phyloP scores from a whole-genome alignment of 164 flowering plant genomes.

The Paratinospora sagittata region DNA sequence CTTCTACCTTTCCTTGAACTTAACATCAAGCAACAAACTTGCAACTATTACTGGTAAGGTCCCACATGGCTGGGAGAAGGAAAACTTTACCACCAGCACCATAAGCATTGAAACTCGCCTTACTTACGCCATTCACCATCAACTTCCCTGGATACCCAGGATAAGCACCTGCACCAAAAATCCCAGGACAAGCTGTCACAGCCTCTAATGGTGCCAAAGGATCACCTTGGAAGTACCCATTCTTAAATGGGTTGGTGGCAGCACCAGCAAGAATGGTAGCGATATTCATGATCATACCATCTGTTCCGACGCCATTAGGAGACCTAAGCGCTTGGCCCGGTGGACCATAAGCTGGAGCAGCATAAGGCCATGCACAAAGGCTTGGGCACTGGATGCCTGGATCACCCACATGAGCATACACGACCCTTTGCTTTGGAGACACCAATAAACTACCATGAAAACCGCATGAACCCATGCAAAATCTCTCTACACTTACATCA shows the following conservation, averaged over 20 bases:
- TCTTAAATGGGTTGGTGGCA: conserved; percentile 34
- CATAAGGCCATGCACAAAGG: conserved; percentile 38
- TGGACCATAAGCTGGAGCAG: conserved; percentile 28
- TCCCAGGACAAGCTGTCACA: conserved; percentile 34
- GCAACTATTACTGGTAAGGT: conserved; percentile 22
- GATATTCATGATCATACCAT: conserved; percentile 36
- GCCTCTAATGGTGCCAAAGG: conserved; percentile 34
- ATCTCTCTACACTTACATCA: conserved; percentile 27
- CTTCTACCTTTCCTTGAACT: background rate
- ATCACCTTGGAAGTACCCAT: conserved; percentile 34
- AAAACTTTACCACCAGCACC: conserved; percentile 24
- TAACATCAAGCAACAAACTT: conserved; percentile 13
- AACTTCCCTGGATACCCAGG: conserved; percentile 38
- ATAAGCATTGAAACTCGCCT: conserved; percentile 30
- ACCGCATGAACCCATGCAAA: conserved; percentile 33
- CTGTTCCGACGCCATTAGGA: conserved; percentile 31
- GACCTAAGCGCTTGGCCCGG: conserved; percentile 27
- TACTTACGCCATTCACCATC: conserved; percentile 19
- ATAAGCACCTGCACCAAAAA: conserved; percentile 32
- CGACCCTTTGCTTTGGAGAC: conserved; percentile 11
- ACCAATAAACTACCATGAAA: conserved; percentile 19
- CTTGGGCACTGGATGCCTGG: conserved; percentile 32
- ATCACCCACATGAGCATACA: conserved; percentile 31
- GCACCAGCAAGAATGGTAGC: conserved; percentile 39
- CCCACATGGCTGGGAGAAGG: conserved; percentile 44